phyloP scores from a whole-genome alignment of 1,139 yeast genomes.

The Pichia sp. region DNA sequence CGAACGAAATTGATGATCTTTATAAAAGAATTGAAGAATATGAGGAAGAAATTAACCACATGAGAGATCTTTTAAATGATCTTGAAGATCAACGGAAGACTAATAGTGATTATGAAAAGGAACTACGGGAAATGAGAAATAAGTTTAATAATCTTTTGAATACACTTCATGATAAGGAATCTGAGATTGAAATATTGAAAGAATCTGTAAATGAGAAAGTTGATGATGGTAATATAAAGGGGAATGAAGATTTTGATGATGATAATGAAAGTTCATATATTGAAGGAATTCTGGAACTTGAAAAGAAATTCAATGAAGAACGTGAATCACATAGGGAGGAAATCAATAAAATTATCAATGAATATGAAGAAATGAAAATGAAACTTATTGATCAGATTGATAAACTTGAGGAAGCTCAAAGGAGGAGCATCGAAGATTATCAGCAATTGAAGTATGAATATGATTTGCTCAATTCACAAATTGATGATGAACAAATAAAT shows the following conservation, averaged over 20 bases:
- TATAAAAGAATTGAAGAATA: conserved; percentile 8
- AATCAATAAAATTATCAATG: conserved; percentile 2
- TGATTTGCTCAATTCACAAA: not conserved
- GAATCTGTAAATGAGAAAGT: not conserved
- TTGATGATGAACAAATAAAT: conserved; percentile 4
- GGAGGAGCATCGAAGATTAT: conserved; percentile 20
- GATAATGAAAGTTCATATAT: not conserved
- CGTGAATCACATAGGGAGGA: conserved; percentile 3
- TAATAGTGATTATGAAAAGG: conserved; percentile 12
- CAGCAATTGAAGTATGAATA: conserved; percentile 13
- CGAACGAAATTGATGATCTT: conserved; percentile 12
- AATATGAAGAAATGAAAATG: conserved; percentile 8
- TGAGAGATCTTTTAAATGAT: conserved; percentile 3
- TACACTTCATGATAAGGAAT: conserved; percentile 3
- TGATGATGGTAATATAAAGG: not conserved
- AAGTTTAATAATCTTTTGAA: conserved; percentile 6
- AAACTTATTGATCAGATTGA: conserved; percentile 16
- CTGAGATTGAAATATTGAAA: conserved; percentile 2
- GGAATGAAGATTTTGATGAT: not conserved
- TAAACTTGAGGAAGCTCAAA: conserved; percentile 21
- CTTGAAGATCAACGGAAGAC: conserved; percentile 12
- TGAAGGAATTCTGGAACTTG: conserved; percentile 11
- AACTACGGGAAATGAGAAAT: conserved; percentile 10
- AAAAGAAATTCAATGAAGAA: conserved; percentile 10
- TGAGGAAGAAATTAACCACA: conserved; percentile 5